Evolutionary conservation across 495 filamentous ascomycete genomes (phyloP), one percentile per base, ranked within the genome.

Genomic region (Letharia lupina): DNA sequence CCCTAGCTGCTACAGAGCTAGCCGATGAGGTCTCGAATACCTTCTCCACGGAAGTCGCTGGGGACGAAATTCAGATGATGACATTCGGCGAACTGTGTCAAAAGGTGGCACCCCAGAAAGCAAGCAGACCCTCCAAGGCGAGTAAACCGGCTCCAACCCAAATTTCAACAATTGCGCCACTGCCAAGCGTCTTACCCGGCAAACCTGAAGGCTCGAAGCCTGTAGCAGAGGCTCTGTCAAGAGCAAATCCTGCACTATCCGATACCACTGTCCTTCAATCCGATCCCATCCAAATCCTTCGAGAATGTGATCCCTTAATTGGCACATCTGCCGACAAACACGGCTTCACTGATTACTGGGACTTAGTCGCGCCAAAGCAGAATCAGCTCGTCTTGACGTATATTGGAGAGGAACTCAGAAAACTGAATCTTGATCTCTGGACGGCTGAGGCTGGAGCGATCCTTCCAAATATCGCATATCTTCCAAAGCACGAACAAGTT

Each of bases 381-480:
- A 57, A 71, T 4, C 12, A 68, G 12, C 69, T 80, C 2, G 70
- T 78, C 0, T 58, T 75, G 3, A 69, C 70, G 16, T 80, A 79
- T 50, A 72, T 75, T 16, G 64, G 73, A 11, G 74, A 78, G 54
- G 76, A 73, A 13, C 78, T 80, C 56, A 64, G 40, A 4, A 56
- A 54, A 18, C 64, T 81, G 5, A 75, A 75, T 2, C 63, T 66
- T 28, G 68, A 77, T 35, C 48, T 79, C 8, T 64, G 45, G 9
- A 20, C 52, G 1, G 47, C 76, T n/a, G 33, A 50, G 10, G 45
- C 69, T 13, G 77, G 74, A 7, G 61, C 70, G 9, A 23, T 28
- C 28, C 48, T 77, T 6, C 73, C 72, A 15, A 47, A 61, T 28
- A 63, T 75, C 8, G 41, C 62, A 20, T 60, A 60, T 57, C 60